Percentiles rank a stretch among this genome's conserved stretches.
These are phyloP conservation scores for Neurospora sp. DNA, from an alignment of 495 filamentous ascomycete species.

Conservation along the genomic window DNA sequence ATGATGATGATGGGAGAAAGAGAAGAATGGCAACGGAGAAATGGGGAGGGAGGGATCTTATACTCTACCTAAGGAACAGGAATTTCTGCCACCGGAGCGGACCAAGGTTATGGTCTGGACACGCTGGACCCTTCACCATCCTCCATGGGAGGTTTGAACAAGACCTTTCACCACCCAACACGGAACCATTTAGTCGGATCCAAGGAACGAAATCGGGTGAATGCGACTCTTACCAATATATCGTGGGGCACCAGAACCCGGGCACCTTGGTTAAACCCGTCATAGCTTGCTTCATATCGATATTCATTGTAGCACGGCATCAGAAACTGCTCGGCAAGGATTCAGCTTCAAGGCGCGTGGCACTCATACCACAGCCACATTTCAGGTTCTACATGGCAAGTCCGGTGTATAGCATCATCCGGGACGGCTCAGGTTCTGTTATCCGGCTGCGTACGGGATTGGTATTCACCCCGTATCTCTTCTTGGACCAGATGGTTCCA, in stretches of 20 bases:
- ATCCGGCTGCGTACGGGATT: neutral
- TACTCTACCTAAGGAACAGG: neutral
- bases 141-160: neutral
- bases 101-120: neutral
- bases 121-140: neutral
- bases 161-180: neutral
- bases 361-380: too few species aligned
- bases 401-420: too few species aligned
- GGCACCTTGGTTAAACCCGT: too few species aligned
- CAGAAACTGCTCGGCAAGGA: too few species aligned
- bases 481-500: neutral
- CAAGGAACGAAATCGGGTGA: neutral
- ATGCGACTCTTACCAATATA: neutral
- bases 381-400: too few species aligned
- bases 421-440: neutral
- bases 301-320: too few species aligned
- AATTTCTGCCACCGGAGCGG: neutral
- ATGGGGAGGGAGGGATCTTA: neutral
- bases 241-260: too few species aligned
- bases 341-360: too few species aligned
- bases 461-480: neutral
- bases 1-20: neutral
- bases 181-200: neutral
- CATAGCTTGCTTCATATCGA: too few species aligned
- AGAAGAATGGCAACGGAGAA: neutral